Evolutionary conservation across 257 asterid genomes (phyloP).

Genomic region (Nicotiana otophora): DNA sequence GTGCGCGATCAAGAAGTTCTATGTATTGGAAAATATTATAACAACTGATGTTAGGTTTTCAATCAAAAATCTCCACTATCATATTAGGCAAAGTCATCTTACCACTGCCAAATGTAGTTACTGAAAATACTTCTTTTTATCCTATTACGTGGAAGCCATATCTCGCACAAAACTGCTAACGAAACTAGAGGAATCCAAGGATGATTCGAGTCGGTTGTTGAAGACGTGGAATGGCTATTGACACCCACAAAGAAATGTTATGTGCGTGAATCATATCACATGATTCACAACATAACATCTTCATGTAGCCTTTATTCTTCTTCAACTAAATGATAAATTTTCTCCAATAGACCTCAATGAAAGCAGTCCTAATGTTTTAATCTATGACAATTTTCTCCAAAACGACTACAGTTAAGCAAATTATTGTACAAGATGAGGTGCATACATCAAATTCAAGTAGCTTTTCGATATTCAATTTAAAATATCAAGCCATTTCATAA

Average conservation of each 20-base stretch:
- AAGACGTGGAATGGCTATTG: background rate
- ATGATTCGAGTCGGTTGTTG: background rate
- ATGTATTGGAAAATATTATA: no score
- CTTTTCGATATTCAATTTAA: background rate
- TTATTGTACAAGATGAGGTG: background rate
- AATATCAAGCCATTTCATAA: background rate
- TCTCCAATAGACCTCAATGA: background rate
- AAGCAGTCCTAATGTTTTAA: background rate
- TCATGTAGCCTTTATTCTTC: background rate
- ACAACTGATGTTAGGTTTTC: background rate
- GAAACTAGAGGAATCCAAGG: background rate
- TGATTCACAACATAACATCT: background rate
- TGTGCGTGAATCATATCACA: background rate
- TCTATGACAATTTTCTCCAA: background rate
- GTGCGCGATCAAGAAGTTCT: no score
- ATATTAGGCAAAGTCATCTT: conserved; percentile 17
- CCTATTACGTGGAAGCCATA: conserved; percentile 68
- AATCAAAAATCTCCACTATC: background rate
- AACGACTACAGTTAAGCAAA: background rate
- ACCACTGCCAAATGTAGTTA: conserved; percentile 56
- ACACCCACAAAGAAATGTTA: background rate
- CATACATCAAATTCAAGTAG: background rate
- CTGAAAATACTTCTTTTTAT: conserved; percentile 28
- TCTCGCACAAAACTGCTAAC: conserved; percentile 66
- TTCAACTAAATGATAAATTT: background rate